These are phyloP conservation scores for Gaeumannomyces sp. DNA, from an alignment of 2,329 filamentous ascomycete species.

Conservation along the genomic window DNA sequence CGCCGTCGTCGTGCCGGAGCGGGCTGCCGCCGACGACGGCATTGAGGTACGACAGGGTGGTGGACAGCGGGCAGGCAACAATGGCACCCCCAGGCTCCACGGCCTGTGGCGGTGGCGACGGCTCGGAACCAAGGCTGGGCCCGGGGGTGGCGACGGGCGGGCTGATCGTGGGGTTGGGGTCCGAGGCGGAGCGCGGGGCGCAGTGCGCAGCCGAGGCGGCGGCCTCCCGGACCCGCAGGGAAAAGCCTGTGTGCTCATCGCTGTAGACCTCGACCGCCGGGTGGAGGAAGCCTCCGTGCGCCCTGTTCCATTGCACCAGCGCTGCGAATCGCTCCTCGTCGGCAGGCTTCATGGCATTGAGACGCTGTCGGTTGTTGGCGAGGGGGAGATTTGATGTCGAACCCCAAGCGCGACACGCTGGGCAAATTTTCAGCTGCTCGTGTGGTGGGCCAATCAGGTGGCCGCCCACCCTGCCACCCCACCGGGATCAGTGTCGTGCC, in stretches of 20 bases:
- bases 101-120: not conserved
- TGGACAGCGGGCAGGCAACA: constrained; percentile 45
- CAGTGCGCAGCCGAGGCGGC: constrained; percentile 14
- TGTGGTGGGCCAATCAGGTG: no score
- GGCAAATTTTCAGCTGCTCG: no score
- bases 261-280: constrained; percentile 46
- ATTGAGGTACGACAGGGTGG: constrained; percentile 55
- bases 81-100: constrained; percentile 35
- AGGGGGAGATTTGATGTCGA: no score
- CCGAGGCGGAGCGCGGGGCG: not conserved
- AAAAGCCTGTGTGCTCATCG: constrained; percentile 44
- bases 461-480: no score
- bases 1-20: not conserved
- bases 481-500: no score
- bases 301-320: constrained; percentile 43
- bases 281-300: constrained; percentile 42
- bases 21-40: constrained; percentile 29
- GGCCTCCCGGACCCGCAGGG: constrained; percentile 42
- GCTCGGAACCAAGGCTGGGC: no score
- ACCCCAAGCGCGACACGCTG: no score
- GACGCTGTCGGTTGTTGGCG: no score
- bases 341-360: constrained; percentile 20
- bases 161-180: not conserved
- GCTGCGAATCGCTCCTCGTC: constrained; percentile 21
- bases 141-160: not conserved